phyloP scores from a whole-genome alignment of 768 basidiomycete species.

The Agrocybe chaxingu region DNA sequence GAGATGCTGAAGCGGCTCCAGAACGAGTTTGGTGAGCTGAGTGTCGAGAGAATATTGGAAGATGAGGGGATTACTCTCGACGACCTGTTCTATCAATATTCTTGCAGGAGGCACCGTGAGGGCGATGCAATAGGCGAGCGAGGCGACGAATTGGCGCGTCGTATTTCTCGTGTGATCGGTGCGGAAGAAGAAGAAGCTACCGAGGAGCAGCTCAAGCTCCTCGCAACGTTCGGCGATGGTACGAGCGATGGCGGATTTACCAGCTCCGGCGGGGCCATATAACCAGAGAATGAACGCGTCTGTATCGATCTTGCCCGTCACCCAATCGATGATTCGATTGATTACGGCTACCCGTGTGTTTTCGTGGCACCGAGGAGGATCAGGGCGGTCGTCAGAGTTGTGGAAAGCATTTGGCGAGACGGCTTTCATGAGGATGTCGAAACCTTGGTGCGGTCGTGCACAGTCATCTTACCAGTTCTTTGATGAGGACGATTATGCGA shows the following conservation, averaged over 20 bases:
- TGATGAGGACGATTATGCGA: no score
- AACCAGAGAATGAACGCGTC: slow-evolving; percentile 6
- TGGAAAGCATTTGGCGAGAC: slow-evolving; percentile 5
- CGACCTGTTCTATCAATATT: neutral
- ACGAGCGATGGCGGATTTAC: slow-evolving; percentile 14
- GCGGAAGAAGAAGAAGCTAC: slow-evolving; percentile 10
- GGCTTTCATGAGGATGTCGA: neutral
- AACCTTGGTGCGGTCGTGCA: neutral
- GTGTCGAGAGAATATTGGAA: slow-evolving; percentile 1
- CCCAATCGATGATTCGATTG: neutral
- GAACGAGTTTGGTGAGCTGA: neutral
- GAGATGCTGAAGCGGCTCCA: neutral
- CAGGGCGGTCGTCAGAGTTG: slow-evolving; percentile 4
- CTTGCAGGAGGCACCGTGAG: neutral
- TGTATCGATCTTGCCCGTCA: neutral
- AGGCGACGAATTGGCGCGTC: slow-evolving; percentile 1
- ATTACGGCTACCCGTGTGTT: slow-evolving; percentile 1
- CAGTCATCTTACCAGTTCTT: no score
- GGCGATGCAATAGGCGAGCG: slow-evolving; percentile 1
- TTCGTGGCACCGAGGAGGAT: slow-evolving; percentile 8
- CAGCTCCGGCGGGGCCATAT: slow-evolving; percentile 10
- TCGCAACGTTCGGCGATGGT: slow-evolving; percentile 6
- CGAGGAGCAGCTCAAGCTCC: neutral
- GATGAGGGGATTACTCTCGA: slow-evolving; percentile 4
- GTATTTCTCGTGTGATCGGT: neutral